A percentile compares a stretch with the other conserved stretches of the same genome.
Conservation (phyloP, 2,329 filamentous ascomycete genomes). For the Macrophomina tecta region DNA sequence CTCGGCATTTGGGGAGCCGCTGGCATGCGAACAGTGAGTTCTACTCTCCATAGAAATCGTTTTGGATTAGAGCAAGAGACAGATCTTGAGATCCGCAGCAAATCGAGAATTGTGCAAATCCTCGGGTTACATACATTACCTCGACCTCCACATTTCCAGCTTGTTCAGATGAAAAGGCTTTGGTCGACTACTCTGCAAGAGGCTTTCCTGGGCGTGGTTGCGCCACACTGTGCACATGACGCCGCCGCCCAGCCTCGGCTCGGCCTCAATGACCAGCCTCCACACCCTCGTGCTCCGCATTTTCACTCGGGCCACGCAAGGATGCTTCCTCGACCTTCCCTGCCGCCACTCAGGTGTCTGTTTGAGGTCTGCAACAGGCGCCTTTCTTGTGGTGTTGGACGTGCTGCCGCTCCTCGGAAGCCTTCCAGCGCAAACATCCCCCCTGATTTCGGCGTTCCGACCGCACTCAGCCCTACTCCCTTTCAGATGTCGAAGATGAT, state of each 20-base stretch:
- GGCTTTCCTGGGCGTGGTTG: not conserved
- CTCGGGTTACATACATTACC: not conserved
- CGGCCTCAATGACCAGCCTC: not conserved
- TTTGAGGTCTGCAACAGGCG: slow-evolving; percentile 6
- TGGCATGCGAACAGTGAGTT: slow-evolving; percentile 1
- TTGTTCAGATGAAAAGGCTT: not conserved
- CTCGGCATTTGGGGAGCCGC: not conserved
- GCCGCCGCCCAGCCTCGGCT: not conserved
- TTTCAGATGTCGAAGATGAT: not conserved
- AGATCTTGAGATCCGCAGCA: not conserved
- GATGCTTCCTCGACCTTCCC: not conserved
- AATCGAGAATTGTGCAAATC: not conserved
- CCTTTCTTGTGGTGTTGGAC: not conserved
- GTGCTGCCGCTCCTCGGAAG: slow-evolving; percentile 1
- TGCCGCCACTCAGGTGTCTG: not conserved
- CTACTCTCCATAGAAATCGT: not conserved
- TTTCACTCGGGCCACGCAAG: not conserved
- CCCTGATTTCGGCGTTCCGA: not conserved
- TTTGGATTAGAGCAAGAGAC: not conserved
- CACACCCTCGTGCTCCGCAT: not conserved
- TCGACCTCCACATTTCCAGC: not conserved
- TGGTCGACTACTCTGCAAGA: not conserved
- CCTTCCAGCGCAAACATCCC: not conserved
- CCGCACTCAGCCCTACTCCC: not conserved
- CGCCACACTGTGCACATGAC: not conserved